Conservation (phyloP, 2,329 filamentous ascomycete genomes). For the Trichoderma arundinaceum region DNA sequence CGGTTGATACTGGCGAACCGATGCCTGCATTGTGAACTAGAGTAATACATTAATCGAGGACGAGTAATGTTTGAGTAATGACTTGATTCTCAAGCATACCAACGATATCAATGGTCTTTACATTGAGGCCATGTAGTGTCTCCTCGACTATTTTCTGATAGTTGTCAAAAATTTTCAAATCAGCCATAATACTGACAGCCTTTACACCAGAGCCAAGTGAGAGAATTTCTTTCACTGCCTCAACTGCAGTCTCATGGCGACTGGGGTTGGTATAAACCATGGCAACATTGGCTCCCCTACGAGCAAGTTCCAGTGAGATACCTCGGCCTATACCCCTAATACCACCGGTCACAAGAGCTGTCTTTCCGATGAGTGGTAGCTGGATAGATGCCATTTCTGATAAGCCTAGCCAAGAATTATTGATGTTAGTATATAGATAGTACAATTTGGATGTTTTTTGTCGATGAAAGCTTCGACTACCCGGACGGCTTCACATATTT, state of each 20-base stretch:
- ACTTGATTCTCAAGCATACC: neutral
- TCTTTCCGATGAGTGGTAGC: neutral
- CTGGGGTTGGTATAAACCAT: constrained; percentile 21
- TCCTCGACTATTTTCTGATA: constrained; percentile 16
- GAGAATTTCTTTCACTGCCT: constrained; percentile 1
- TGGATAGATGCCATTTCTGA: neutral
- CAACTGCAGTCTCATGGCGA: neutral
- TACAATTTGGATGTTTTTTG: no score
- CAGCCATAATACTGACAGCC: constrained; percentile 13
- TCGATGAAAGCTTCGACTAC: no score
- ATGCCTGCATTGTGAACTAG: constrained; percentile 17
- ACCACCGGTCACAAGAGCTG: constrained; percentile 21
- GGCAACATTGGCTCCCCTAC: constrained; percentile 13
- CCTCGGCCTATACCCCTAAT: constrained; percentile 14
- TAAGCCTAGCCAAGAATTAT: neutral
- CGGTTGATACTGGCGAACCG: neutral
- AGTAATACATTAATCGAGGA: neutral
- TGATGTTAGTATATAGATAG: no score
- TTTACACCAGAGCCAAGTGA: constrained; percentile 10
- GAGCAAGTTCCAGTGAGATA: constrained; percentile 19
- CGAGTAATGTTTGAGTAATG: neutral
- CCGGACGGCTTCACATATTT: no score
- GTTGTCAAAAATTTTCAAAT: neutral
- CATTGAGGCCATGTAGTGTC: neutral
- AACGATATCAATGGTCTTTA: constrained; percentile 16